phyloP scores from a whole-genome alignment of 805 yeast species.

The Candida koratica region DNA sequence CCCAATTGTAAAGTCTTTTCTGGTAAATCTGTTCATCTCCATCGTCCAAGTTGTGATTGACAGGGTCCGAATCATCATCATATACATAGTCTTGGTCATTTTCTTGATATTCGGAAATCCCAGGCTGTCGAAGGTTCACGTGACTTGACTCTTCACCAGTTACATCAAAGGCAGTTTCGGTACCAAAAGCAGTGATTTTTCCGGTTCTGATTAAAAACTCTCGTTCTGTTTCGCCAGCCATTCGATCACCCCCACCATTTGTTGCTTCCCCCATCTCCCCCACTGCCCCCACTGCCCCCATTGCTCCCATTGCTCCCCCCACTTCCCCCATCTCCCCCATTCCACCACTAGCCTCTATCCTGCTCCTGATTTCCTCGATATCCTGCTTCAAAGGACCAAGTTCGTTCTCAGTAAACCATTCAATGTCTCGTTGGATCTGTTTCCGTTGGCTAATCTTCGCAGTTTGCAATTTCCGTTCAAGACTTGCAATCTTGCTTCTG shows the following conservation, averaged over 20 bases:
- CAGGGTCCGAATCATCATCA: conserved; percentile 18
- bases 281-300: conserved; percentile 21
- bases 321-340: conserved; percentile 43
- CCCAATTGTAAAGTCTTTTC: conserved; percentile 60
- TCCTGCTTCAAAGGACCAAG: conserved; percentile 55
- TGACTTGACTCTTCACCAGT: conserved; percentile 33
- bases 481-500: conserved; percentile 38
- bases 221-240: conserved; percentile 71
- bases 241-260: conserved; percentile 38
- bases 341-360: conserved; percentile 31
- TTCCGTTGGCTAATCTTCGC: conserved; percentile 66
- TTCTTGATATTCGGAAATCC: conserved; percentile 29
- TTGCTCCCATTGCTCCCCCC: conserved; percentile 45
- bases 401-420: conserved; percentile 46
- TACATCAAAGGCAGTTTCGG: conserved; percentile 51
- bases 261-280: conserved; percentile 11
- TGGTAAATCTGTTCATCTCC: conserved; percentile 72
- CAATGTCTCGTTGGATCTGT: conserved; percentile 51
- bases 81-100: conserved; percentile 21
- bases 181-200: conserved; percentile 89
- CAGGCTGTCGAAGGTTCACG: conserved; percentile 48
- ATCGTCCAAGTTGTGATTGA: conserved; percentile 58
- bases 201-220: conserved; percentile 87
- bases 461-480: conserved; percentile 47
- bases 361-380: conserved; percentile 46